These are phyloP conservation scores for Cystobasidium tubakii DNA, from an alignment of 768 basidiomycete species.

Conservation along the genomic window DNA sequence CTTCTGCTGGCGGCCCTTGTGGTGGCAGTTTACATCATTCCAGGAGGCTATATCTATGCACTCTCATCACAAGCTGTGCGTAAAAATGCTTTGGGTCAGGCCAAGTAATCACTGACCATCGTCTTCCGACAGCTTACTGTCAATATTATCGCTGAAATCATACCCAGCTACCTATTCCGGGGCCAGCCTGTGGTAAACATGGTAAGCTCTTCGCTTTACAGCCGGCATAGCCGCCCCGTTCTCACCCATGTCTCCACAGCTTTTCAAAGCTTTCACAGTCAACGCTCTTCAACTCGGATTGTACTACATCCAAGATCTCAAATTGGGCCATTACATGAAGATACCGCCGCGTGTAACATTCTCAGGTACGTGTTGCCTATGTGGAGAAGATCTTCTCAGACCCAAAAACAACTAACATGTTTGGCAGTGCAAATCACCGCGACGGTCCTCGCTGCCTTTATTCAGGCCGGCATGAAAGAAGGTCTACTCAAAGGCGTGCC, in stretches of 20 bases:
- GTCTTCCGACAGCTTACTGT: slow-evolving; percentile 60
- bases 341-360: slow-evolving; percentile 87
- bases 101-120: background rate
- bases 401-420: background rate
- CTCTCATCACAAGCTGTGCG: slow-evolving; percentile 77
- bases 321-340: slow-evolving; percentile 89
- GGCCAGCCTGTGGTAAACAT: slow-evolving; percentile 89
- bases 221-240: too few species aligned
- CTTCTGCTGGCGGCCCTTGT: slow-evolving; percentile 64
- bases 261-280: slow-evolving; percentile 81
- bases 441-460: slow-evolving; percentile 48
- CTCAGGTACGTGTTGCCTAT: slow-evolving; percentile 52
- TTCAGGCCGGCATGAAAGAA: slow-evolving; percentile 52
- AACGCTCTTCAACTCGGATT: slow-evolving; percentile 70
- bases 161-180: slow-evolving; percentile 76
- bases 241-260: slow-evolving; percentile 47
- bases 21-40: slow-evolving; percentile 77
- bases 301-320: slow-evolving; percentile 77
- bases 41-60: slow-evolving; percentile 85
- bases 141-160: slow-evolving; percentile 81
- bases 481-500: slow-evolving; percentile 50
- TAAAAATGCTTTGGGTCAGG: background rate
- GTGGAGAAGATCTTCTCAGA: background rate
- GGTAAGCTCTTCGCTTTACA: slow-evolving; percentile 50
- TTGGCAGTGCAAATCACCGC: slow-evolving; percentile 27